Percentiles rank a stretch among this genome's conserved stretches.
Evolutionary conservation across 2,329 filamentous ascomycete species (phyloP).

Genomic region (Nigrospora sphaerica): DNA sequence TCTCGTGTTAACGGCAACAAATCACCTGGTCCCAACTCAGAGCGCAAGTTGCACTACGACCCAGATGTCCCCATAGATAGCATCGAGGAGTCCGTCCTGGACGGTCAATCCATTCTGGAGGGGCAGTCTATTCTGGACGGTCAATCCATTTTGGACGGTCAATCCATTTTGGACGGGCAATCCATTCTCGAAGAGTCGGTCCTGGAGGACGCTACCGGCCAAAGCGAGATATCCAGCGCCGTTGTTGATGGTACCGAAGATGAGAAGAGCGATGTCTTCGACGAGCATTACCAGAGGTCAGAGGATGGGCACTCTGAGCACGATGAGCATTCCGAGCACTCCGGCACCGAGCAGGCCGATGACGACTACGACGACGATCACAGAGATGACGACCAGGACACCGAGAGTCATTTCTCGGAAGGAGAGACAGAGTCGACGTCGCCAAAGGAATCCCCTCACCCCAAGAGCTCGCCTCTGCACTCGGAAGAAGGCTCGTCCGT

Average conservation of each 20-base stretch:
- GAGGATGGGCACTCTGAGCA: constrained; percentile 27
- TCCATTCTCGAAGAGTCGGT: background rate
- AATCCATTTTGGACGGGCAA: too few species aligned
- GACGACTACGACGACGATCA: constrained; percentile 24
- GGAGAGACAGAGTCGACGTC: too few species aligned
- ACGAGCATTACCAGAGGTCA: constrained; percentile 50
- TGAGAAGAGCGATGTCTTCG: constrained; percentile 58
- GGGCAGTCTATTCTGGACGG: too few species aligned
- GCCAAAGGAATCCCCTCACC: constrained; percentile 10
- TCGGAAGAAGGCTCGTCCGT: constrained; percentile 36
- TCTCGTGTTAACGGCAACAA: constrained; percentile 70
- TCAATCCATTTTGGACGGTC: too few species aligned
- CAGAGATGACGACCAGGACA: constrained; percentile 41
- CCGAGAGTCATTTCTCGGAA: constrained; percentile 51
- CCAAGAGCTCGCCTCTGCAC: constrained; percentile 12
- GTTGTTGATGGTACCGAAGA: constrained; percentile 62
- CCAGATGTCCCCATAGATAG: constrained; percentile 88
- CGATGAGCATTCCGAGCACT: constrained; percentile 4
- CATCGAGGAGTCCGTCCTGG: constrained; percentile 60
- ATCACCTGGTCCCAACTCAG: constrained; percentile 50
- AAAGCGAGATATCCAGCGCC: constrained; percentile 41
- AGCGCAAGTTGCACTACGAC: constrained; percentile 59
- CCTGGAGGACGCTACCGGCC: constrained; percentile 35
- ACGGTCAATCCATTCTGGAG: too few species aligned
- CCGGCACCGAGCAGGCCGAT: background rate